Evolutionary conservation across 2,329 filamentous ascomycete species (phyloP), one percentile per base, ranked within the genome.

Genomic region (Curvularia eragrostidis): DNA sequence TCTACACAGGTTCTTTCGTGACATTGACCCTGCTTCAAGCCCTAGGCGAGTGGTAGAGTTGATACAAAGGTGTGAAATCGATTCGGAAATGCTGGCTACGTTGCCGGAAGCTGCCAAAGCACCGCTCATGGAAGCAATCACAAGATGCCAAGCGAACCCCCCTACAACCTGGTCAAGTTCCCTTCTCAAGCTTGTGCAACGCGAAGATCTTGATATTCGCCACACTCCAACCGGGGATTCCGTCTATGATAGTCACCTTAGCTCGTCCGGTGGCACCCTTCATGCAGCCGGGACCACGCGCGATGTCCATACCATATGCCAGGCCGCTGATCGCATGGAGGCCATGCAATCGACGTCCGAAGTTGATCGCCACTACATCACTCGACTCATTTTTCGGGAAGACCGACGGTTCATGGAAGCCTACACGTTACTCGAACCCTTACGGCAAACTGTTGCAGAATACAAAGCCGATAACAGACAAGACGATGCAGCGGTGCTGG

Each of bases 361-460:
- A 73, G 89, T 89, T 30, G 91, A 97, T 70, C 87, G 93, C 26
- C 71, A 76, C 88, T 94, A 74, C 85, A 87, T 98, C 7, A 96
- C 95, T 28, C 87, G 89, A 50, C 82, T 95, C 8, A 89, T 99
- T 26, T 99, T 98, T 83, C 89, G 88, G 58, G 93, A 98, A 64
- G 95, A 99, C 70, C 87, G 93, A 58, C 89, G 95, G 34, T 88
- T 96, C 54, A 88, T 92, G 60, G 95, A 99, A 78, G 95, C 93
- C 0, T 88, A 89, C 53, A 87, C 85, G 52, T 82, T 99, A 54
- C 82, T 99, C n/a, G 93, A 95, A 55, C 95, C 95, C 26, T 87
- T 90, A 51, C 91, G 90, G 70, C 84, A 91, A 13, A 88, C 94
- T 41, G 81, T 91, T 10, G 87, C 94, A n/a, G 89, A 91, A 50